Evolutionary conservation across 2,329 filamentous ascomycete species (phyloP).

Genomic region (Aspergillus tubingensis): DNA sequence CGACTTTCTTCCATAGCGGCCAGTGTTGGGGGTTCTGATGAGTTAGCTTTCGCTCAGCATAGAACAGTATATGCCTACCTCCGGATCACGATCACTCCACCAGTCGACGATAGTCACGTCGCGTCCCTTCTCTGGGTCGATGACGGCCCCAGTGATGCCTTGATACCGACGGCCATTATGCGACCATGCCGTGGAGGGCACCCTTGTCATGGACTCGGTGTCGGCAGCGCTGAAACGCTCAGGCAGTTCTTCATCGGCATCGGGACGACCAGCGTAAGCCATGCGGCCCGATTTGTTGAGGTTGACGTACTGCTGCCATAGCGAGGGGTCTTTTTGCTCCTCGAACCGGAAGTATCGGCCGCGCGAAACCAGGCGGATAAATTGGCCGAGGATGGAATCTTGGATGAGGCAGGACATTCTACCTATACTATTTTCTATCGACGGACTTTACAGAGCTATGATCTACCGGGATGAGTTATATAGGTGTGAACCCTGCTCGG

Average conservation of each 20-base stretch:
- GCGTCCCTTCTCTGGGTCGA: slow-evolving; percentile 56
- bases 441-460: not conserved
- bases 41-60: not conserved
- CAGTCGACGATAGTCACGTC: slow-evolving; percentile 55
- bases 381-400: slow-evolving; percentile 47
- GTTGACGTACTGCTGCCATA: slow-evolving; percentile 54
- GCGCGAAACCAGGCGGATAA: slow-evolving; percentile 43
- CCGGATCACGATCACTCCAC: slow-evolving; percentile 50
- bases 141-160: slow-evolving; percentile 42
- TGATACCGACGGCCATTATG: slow-evolving; percentile 33
- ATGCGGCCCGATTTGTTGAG: slow-evolving; percentile 53
- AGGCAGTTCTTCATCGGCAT: slow-evolving; percentile 43
- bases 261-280: slow-evolving; percentile 36
- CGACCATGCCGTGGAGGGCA: slow-evolving; percentile 17
- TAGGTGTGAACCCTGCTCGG: not conserved
- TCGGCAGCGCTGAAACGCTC: slow-evolving; percentile 24
- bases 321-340: slow-evolving; percentile 50
- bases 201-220: slow-evolving; percentile 13
- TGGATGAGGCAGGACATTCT: slow-evolving; percentile 40
- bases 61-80: slow-evolving; percentile 27
- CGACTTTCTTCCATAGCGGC: slow-evolving; percentile 45
- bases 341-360: slow-evolving; percentile 45
- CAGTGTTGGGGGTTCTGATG: slow-evolving; percentile 50
- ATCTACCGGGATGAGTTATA: not conserved
- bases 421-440: not conserved